These are phyloP conservation scores for Aaosphaeria arxii DNA, from an alignment of 2,329 filamentous ascomycete species.

Conservation along the genomic window DNA sequence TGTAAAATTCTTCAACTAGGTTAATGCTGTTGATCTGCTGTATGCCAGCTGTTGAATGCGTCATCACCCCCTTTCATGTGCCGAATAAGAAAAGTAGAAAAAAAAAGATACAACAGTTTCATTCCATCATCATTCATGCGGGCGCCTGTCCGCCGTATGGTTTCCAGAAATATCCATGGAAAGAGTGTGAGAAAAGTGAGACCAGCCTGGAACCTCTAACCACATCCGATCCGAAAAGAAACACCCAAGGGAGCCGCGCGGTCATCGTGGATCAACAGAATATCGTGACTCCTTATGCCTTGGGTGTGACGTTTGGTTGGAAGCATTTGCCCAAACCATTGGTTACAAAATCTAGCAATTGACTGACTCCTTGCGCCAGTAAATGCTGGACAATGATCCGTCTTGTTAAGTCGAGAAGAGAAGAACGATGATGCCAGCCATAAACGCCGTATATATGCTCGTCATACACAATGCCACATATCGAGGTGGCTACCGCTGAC, in stretches of 20 bases:
- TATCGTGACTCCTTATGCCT: background rate
- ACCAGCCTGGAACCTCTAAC: conserved; percentile 5
- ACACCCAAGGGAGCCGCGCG: conserved; percentile 3
- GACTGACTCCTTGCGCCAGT: conserved; percentile 13
- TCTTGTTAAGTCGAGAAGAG: conserved; percentile 10
- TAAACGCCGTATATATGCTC: conserved; percentile 5
- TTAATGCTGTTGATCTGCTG: too few species aligned
- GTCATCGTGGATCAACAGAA: conserved; percentile 2
- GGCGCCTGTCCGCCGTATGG: background rate
- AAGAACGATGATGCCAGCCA: conserved; percentile 11
- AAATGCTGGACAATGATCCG: conserved; percentile 10
- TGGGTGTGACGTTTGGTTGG: conserved; percentile 1
- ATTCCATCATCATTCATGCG: conserved; percentile 20
- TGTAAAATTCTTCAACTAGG: too few species aligned
- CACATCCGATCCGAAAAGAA: background rate
- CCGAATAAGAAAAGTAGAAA: background rate
- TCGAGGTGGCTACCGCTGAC: conserved; percentile 27
- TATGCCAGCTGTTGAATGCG: background rate
- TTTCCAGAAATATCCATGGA: background rate
- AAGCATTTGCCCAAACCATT: conserved; percentile 1
- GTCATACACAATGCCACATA: conserved; percentile 1
- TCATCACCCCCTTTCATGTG: background rate
- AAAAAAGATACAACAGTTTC: conserved; percentile 6
- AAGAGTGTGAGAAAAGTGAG: conserved; percentile 3
- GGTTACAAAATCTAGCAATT: conserved; percentile 1